Evolutionary conservation across 2,329 filamentous ascomycete genomes (phyloP).

Genomic region (Cladosporium austrohemisphaericum): DNA sequence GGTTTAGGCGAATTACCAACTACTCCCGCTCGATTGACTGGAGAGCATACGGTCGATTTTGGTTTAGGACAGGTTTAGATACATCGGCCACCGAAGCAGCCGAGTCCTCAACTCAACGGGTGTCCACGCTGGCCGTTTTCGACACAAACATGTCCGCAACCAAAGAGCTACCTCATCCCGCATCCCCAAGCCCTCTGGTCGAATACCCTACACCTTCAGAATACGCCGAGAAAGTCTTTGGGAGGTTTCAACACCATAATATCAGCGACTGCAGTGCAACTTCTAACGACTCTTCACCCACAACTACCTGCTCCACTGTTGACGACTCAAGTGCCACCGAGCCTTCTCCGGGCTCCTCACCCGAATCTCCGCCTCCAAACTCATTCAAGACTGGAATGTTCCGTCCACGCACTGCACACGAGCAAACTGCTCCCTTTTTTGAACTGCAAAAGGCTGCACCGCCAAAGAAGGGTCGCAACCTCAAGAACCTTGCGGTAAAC

Average conservation of each 20-base stretch:
- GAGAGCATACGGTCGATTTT: slow-evolving; percentile 24
- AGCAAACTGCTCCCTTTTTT: slow-evolving; percentile 53
- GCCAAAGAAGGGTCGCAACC: slow-evolving; percentile 61
- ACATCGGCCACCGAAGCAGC: slow-evolving; percentile 20
- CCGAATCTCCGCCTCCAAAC: slow-evolving; percentile 71
- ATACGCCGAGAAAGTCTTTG: slow-evolving; percentile 25
- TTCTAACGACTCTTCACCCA: slow-evolving; percentile 91
- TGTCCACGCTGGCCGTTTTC: slow-evolving; percentile 19
- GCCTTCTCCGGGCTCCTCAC: slow-evolving; percentile 85
- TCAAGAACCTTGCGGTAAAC: slow-evolving; percentile 79
- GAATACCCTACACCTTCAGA: slow-evolving; percentile 18
- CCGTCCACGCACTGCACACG: slow-evolving; percentile 46
- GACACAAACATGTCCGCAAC: slow-evolving; percentile 26
- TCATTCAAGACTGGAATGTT: slow-evolving; percentile 60
- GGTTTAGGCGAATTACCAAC: slow-evolving; percentile 22
- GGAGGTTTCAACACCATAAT: slow-evolving; percentile 60
- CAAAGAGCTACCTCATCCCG: slow-evolving; percentile 25
- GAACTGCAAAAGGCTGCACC: slow-evolving; percentile 47
- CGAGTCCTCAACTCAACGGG: slow-evolving; percentile 19
- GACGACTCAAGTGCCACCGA: slow-evolving; percentile 89
- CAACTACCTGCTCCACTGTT: slow-evolving; percentile 86
- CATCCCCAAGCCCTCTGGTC: slow-evolving; percentile 14
- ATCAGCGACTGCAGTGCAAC: slow-evolving; percentile 74
- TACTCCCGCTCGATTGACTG: slow-evolving; percentile 17
- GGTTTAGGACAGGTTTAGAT: slow-evolving; percentile 28